Evolutionary conservation across 2,329 filamentous ascomycete genomes (phyloP), one percentile per base, ranked within the genome.

Genomic region (Arthrobotrys iridis): DNA sequence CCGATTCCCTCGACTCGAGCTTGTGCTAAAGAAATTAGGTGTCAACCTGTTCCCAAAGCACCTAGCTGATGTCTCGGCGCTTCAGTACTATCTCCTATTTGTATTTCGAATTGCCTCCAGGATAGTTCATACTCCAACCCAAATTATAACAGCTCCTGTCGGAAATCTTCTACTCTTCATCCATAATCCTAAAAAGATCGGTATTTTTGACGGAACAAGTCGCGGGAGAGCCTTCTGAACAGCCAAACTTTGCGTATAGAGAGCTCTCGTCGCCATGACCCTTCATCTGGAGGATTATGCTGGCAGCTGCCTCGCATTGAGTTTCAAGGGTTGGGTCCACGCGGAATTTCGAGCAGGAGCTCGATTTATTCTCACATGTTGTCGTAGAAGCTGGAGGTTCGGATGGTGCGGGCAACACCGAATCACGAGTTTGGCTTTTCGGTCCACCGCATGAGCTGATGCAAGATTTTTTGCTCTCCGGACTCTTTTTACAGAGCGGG

Each of bases 151-250:
- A 52, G 40, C 63, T 20, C 78, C 33, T 22, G 52, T n/a, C 24
- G n/a, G 20, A 41, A 40, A 78, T 18, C 72, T 74, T 18, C 58
- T 65, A 40, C 46, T 65, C 28, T 64, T 81, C 79, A 30, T 81
- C 80, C 79, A 82, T 79, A 5, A 81, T 60, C 50, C 81, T 77
- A 59, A 82, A 80, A 10, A 82, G 40, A 13, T 60, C 74, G n/a
- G 79, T 80, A 33, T 82, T 81, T 59, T 78, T 80, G 4, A 82
- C 78, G 18, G 77, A 78, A 55, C 81, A 82, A 7, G 37, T 35
- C 0, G 13, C 7, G 15, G 63, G 28, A n/a, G 50, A 26, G 0
- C 46, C 46, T 15, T 59, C 45, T 8, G 52, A 24, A 30, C 71
- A 75, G 2, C 71, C 71, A 13, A 75, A 60, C 11, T 35, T 40